Percentiles rank a stretch among this genome's conserved stretches.
Conservation (phyloP, 371 early-diverging fungal genomes). For the Mortierella sp. region DNA sequence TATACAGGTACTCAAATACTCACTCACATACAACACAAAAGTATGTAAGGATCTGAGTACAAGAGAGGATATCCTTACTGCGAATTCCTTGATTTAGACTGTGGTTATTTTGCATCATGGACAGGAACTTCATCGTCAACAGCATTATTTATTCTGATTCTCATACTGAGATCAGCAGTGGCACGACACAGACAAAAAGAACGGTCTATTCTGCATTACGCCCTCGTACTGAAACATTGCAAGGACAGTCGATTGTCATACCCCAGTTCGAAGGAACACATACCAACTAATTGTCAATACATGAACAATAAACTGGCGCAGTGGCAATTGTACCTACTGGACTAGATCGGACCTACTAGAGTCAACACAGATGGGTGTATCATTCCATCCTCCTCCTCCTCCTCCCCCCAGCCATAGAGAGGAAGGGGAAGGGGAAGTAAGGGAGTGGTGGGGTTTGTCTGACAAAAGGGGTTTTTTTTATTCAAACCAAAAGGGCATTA, state of each 20-base stretch:
- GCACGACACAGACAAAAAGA: not conserved
- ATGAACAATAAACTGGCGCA: not conserved
- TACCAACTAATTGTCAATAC: not conserved
- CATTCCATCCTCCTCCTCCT: not conserved
- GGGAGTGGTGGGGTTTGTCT: not conserved
- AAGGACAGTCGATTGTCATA: not conserved
- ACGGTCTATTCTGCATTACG: not conserved
- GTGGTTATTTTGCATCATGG: not conserved
- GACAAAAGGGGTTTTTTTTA: not conserved
- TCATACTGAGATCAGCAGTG: not conserved
- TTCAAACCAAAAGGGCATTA: not conserved
- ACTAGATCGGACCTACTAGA: not conserved
- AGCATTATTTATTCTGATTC: not conserved
- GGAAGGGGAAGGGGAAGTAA: slow-evolving; percentile 2
- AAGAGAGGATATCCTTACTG: not conserved
- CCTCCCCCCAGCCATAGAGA: too few relatives aligned
- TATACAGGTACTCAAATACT: not conserved
- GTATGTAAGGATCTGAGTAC: not conserved
- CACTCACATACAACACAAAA: not conserved
- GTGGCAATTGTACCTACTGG: slow-evolving; percentile 1
- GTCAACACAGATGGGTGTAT: not conserved
- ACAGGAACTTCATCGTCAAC: not conserved
- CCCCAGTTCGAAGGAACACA: too few relatives aligned
- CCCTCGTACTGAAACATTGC: too few relatives aligned
- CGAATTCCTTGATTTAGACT: not conserved